Evolutionary conservation across 495 filamentous ascomycete genomes (phyloP), one percentile per base, ranked within the genome.

Genomic region (Cryomyces antarcticus): DNA sequence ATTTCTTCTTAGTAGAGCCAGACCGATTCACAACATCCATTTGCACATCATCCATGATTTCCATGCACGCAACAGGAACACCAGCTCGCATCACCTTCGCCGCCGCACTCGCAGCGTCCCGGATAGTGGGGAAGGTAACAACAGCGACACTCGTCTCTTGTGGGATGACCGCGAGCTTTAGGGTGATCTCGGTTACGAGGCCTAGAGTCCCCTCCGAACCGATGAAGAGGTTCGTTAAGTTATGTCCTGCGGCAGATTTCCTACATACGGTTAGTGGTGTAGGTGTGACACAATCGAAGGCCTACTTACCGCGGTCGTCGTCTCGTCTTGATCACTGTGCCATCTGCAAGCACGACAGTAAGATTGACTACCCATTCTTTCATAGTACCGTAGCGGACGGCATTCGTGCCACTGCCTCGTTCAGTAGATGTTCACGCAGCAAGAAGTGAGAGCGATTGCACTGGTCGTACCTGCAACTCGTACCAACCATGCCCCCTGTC

Each of bases 351-450:
- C 1, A 86, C 81, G 0, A 85, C 77, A 0, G 81, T 86, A 36
- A 87, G 58, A 49, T 80, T 82, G 46, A 87, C 70, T 28, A 87
- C 79, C 82, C 82, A 86, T 49, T 87, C 82, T 54, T 79, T 80
- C 81, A 87, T 87, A 5, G 81, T 85, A 0, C 81, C 82, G 53
- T 87, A 87, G 46, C 76, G 67, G 24, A 82, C 78, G 4, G 81
- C 82, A 52, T 87, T 86, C 6, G 81, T 87, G 3, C 82, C 81
- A 48, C 52, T 24, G 17, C 17, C 17, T 24, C 1, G 17, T 24
- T 24, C 17, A 24, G 17, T 2, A 7, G 24, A 7, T 30, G 27
- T 28, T 41, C 27, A 46, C 24, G 9, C 27, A 9, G 7, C 31
- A n/a, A 24, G 17, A 24, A 1, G 17, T 11, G 31, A n/a, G 5